Conservation (phyloP, 495 filamentous ascomycete species). For the Podospora conica region DNA sequence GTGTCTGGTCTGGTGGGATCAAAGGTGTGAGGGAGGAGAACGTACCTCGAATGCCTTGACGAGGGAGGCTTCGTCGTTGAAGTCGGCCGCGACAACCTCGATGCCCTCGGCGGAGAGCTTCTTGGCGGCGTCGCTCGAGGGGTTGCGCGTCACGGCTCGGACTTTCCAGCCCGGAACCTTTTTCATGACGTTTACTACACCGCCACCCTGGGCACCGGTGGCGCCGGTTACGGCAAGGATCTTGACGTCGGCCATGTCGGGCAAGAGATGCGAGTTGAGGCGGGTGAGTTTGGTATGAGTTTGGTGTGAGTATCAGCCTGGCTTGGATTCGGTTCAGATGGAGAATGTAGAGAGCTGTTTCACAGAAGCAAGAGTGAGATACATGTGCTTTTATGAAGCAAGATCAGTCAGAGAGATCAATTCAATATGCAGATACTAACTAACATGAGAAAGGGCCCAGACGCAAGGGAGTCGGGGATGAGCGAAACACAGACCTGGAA, state of each 20-base stretch:
- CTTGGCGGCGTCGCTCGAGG: slow-evolving; percentile 12
- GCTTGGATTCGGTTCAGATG: too few relatives aligned
- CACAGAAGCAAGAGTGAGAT: too few relatives aligned
- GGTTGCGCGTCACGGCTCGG: slow-evolving; percentile 19
- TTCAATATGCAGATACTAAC: too few relatives aligned
- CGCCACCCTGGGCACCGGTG: slow-evolving; percentile 18
- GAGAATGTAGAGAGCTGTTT: too few relatives aligned
- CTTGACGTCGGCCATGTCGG: slow-evolving; percentile 6
- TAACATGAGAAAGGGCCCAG: too few relatives aligned
- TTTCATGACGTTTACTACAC: slow-evolving; percentile 16
- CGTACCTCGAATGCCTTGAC: slow-evolving; percentile 9
- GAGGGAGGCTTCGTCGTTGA: slow-evolving; percentile 16
- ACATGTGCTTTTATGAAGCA: too few relatives aligned
- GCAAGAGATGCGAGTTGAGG: neutral
- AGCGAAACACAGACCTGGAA: too few relatives aligned
- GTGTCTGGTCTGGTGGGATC: neutral
- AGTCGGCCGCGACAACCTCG: slow-evolving; percentile 20
- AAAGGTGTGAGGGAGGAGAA: neutral
- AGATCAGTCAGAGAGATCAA: too few relatives aligned
- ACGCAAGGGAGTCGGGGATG: too few relatives aligned
- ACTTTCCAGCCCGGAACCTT: slow-evolving; percentile 13
- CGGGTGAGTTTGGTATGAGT: too few relatives aligned
- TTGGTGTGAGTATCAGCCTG: too few relatives aligned
- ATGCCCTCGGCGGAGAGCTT: slow-evolving; percentile 14
- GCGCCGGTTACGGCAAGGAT: slow-evolving; percentile 17